These are phyloP conservation scores for Glycine soja DNA, from an alignment of 306 rosid genomes.

Conservation along the genomic window DNA sequence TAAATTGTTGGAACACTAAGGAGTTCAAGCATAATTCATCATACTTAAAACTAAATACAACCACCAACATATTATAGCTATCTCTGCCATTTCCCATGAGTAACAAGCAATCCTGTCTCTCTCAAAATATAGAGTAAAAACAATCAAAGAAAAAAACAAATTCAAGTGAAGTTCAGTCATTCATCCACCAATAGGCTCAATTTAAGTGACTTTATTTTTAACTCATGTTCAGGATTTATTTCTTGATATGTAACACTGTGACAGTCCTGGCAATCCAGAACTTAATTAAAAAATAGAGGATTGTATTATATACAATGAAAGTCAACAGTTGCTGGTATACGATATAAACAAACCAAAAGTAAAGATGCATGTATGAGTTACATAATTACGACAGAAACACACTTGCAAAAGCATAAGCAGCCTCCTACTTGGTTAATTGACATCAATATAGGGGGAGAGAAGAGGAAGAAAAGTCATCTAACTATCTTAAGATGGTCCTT, in stretches of 20 bases:
- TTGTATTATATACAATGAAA: not conserved
- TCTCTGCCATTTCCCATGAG: not conserved
- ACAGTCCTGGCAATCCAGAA: not conserved
- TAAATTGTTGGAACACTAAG: conserved; percentile 21
- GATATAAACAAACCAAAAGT: not conserved
- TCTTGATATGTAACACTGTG: not conserved
- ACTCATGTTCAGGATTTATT: not conserved
- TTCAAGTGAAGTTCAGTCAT: not conserved
- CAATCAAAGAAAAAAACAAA: not conserved
- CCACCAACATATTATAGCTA: not conserved
- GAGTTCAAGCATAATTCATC: conserved; percentile 29
- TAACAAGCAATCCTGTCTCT: conserved; percentile 1
- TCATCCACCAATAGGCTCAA: not conserved
- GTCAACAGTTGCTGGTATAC: not conserved
- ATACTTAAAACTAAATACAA: conserved; percentile 11
- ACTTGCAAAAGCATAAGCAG: not conserved
- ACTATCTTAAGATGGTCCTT: too few relatives aligned
- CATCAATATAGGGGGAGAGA: not conserved
- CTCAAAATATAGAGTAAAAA: not conserved
- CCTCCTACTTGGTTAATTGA: not conserved
- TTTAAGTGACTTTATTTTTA: not conserved
- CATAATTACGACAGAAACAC: not conserved
- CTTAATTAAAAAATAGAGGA: not conserved
- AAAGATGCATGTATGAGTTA: not conserved
- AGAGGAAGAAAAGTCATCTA: not conserved